Conservation (phyloP, 2,329 filamentous ascomycete species). For the Calycina herbarum region DNA sequence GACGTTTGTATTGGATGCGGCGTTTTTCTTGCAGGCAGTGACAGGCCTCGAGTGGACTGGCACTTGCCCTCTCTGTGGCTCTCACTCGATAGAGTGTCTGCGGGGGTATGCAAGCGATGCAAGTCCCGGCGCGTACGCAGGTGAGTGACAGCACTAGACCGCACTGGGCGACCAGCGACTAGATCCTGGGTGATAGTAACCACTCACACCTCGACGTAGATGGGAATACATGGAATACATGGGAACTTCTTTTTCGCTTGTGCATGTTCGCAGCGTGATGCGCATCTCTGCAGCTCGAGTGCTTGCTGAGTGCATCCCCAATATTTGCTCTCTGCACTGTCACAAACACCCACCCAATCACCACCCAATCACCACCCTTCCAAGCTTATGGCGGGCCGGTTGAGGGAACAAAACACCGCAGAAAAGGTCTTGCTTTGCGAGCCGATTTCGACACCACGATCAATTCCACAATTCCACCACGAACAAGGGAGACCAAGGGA, state of each 20-base stretch:
- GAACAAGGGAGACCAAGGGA: neutral
- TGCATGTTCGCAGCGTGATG: conserved; percentile 2
- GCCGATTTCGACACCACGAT: conserved; percentile 3
- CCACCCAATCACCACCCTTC: conserved; percentile 7
- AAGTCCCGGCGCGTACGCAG: conserved; percentile 26
- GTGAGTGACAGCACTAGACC: conserved; percentile 20
- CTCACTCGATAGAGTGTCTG: conserved; percentile 17
- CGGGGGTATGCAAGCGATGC: conserved; percentile 11
- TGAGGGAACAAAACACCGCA: conserved; percentile 11
- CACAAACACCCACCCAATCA: conserved; percentile 18
- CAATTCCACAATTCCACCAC: neutral
- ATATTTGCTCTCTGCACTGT: conserved; percentile 1
- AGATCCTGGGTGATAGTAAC: conserved; percentile 12
- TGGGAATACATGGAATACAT: neutral
- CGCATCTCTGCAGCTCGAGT: neutral
- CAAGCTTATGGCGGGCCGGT: conserved; percentile 8
- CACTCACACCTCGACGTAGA: conserved; percentile 9
- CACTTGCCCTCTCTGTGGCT: neutral
- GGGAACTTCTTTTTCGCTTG: conserved; percentile 1
- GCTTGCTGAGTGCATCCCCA: neutral
- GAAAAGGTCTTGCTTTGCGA: neutral
- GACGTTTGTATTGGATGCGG: conserved; percentile 2
- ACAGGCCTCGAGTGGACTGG: neutral
- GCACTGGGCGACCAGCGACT: conserved; percentile 20
- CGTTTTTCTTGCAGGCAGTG: neutral